Conservation (phyloP, 1,284 basidiomycete genomes). For the Moniliella sp. region DNA sequence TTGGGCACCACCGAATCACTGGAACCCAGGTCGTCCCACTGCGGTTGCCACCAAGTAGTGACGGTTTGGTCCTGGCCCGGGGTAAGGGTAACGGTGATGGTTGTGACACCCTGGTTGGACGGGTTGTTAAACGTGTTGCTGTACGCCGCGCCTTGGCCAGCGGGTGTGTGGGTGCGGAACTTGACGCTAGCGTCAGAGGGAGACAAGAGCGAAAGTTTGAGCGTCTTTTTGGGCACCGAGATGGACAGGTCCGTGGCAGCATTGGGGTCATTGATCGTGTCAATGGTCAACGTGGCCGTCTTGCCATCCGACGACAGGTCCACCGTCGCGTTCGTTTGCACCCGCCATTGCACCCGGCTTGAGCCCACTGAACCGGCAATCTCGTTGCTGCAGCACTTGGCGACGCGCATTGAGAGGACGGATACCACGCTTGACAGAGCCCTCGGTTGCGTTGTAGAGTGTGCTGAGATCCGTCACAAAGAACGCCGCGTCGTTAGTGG, state of each 20-base stretch:
- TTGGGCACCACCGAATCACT: slow-evolving; percentile 18
- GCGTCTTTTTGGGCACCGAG: too few relatives aligned
- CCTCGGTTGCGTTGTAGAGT: slow-evolving; percentile 47
- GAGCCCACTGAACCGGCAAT: slow-evolving; percentile 19
- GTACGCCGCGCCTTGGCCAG: too few relatives aligned
- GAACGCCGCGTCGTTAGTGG: slow-evolving; percentile 55
- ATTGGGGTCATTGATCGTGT: slow-evolving; percentile 40
- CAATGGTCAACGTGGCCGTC: slow-evolving; percentile 48
- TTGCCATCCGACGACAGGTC: slow-evolving; percentile 22
- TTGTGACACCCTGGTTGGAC: too few relatives aligned
- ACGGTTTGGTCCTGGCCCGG: too few relatives aligned
- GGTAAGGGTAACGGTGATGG: too few relatives aligned
- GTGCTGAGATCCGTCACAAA: slow-evolving; percentile 58
- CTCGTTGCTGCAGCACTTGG: slow-evolving; percentile 52
- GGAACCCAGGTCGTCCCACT: slow-evolving; percentile 13
- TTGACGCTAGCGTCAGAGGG: too few relatives aligned
- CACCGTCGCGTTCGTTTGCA: slow-evolving; percentile 69
- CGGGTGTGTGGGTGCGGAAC: too few relatives aligned
- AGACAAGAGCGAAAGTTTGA: too few relatives aligned
- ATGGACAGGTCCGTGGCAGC: slow-evolving; percentile 37
- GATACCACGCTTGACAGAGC: slow-evolving; percentile 61
- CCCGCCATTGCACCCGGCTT: slow-evolving; percentile 55
- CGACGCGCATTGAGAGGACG: slow-evolving; percentile 63
- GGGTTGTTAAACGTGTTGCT: too few relatives aligned
- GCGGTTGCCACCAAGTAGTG: slow-evolving; percentile 34